Base-by-base conservation (phyloP, 2,329 filamentous ascomycete genomes). In the Alternaria sp. region DNA sequence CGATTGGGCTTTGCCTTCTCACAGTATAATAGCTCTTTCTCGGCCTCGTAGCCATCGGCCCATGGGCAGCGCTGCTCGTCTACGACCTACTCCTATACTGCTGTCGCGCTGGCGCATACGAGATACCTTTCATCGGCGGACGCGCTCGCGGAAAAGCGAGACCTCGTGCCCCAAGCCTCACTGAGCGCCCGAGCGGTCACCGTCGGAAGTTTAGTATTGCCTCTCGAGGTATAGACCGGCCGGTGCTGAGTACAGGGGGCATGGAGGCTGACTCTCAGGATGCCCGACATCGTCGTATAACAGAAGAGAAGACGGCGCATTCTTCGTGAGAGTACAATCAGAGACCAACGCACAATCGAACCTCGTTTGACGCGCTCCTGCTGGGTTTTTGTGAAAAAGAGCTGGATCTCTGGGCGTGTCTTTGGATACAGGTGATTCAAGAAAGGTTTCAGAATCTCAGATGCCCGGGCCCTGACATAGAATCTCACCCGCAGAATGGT, bases 51-150 rank as follows among this genome's bases (percentile, higher is more conserved):
- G 86, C 84, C 46, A 86, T 91, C 64, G 84, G 85, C 2, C 89
- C 89, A 11, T 91, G 88, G 75, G 76, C 84, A 5, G 78, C 85
- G 24, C 76, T 91, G 36, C 80, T 91, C 63, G 56, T 88, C 63
- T 90, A 90, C 79, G 89, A 91, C 72, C 75, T 89, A 54, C 64
- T 85, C 24, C 82, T 90, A 42, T 91, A 89, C 76, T 64, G 87
- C 59, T 85, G 84, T 74, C 87, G 89, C 61, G 81, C 84, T 14
- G 71, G 83, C 12, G 82, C 83, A 42, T 86, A 89, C 74, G 84
- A 89, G 61, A 76, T 89, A 3, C 88, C 88, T 1, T 72, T 85
- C 30, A 68, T 89, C 47, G 88, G 88, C 4, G 88, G 88, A 6
- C 80, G 87, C 66, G 87, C 88, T 34, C 81, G 84, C 58, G 88